These are phyloP conservation scores for Suillus discolor DNA, from an alignment of 768 basidiomycete species.

Conservation along the genomic window DNA sequence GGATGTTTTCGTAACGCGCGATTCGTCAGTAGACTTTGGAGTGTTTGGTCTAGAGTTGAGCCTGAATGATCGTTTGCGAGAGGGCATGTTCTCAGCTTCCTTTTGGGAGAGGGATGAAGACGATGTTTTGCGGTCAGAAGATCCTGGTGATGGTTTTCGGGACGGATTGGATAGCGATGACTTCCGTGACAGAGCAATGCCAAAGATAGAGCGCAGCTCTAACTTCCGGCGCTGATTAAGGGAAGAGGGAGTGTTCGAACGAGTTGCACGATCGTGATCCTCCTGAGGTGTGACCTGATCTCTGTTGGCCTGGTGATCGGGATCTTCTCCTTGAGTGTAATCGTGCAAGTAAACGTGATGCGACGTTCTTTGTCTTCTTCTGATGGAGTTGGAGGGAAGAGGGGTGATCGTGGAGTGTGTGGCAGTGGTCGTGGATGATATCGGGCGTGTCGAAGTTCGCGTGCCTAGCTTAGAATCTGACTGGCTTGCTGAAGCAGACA, in stretches of 20 bases:
- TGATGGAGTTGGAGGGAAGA: constrained; percentile 46
- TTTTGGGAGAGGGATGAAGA: constrained; percentile 27
- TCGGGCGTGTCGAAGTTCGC: constrained; percentile 57
- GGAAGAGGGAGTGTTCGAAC: constrained; percentile 33
- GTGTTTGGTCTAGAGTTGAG: constrained; percentile 31
- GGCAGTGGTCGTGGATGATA: constrained; percentile 65
- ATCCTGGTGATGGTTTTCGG: constrained; percentile 17
- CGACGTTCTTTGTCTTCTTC: constrained; percentile 19
- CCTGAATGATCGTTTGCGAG: constrained; percentile 35
- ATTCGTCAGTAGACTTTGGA: constrained; percentile 29
- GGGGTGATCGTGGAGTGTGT: constrained; percentile 65
- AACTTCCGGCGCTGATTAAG: constrained; percentile 21
- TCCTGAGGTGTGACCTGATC: constrained; percentile 19
- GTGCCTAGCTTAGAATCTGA: constrained; percentile 40
- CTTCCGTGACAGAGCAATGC: constrained; percentile 31
- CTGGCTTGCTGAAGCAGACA: constrained; percentile 22
- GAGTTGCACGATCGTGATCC: constrained; percentile 24
- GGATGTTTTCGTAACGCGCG: constrained; percentile 21
- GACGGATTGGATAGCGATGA: constrained; percentile 25
- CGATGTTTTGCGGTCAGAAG: constrained; percentile 26
- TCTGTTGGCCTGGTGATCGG: constrained; percentile 12
- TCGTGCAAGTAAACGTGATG: constrained; percentile 23
- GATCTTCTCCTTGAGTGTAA: constrained; percentile 14
- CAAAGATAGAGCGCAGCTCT: constrained; percentile 27
- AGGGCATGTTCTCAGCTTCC: constrained; percentile 11